Conservation (phyloP, 352 stramenopile species). For the Globisporangium ultimum region DNA sequence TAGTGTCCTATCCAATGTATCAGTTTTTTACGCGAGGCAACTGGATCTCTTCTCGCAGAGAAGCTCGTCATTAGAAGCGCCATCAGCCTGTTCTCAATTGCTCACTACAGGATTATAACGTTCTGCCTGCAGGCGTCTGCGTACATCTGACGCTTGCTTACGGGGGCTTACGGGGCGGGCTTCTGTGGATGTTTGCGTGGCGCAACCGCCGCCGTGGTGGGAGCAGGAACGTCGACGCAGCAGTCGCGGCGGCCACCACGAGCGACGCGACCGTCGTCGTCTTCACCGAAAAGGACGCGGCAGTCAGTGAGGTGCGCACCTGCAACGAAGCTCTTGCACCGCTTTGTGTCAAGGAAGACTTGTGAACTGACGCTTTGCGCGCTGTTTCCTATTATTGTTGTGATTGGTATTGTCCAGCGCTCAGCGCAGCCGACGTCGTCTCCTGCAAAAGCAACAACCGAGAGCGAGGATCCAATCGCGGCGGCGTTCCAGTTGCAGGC, state of each 20-base stretch:
- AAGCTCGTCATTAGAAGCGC: too few species aligned
- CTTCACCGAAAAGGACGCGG: neutral
- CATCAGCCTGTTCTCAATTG: too few species aligned
- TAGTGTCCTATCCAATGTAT: too few species aligned
- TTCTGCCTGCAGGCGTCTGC: too few species aligned
- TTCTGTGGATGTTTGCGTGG: neutral
- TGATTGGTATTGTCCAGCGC: neutral
- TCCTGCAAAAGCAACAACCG: neutral
- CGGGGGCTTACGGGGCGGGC: too few species aligned
- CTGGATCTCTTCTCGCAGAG: too few species aligned
- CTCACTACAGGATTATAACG: too few species aligned
- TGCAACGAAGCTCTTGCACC: neutral
- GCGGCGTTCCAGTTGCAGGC: slow-evolving; percentile 10
- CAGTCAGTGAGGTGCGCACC: neutral
- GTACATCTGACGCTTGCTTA: too few species aligned
- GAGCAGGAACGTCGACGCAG: neutral
- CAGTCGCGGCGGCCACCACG: neutral
- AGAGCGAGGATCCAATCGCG: neutral
- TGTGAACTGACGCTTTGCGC: too few species aligned
- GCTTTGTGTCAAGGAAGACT: too few species aligned
- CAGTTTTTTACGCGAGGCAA: too few species aligned
- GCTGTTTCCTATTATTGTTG: too few species aligned
- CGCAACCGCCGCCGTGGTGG: neutral
- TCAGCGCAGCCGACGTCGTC: neutral
- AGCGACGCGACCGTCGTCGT: neutral